These are phyloP conservation scores for Debaryomycetaceae sp. DNA, from an alignment of 1,139 yeast genomes.

Conservation along the genomic window DNA sequence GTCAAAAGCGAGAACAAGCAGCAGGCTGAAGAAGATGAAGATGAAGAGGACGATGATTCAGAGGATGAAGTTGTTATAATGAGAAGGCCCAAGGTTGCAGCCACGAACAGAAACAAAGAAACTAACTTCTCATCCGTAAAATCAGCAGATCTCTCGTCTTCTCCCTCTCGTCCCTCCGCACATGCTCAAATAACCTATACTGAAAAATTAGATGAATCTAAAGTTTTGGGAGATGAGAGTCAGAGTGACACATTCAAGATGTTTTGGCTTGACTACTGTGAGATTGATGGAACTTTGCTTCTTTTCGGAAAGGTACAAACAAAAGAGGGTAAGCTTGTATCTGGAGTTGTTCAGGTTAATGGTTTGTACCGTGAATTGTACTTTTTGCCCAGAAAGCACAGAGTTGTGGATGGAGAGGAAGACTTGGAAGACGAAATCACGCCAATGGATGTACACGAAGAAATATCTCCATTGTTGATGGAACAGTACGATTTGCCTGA, in stretches of 20 bases:
- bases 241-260: slow-evolving; percentile 54
- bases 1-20: slow-evolving; percentile 3
- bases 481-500: slow-evolving; percentile 59
- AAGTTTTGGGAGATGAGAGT: slow-evolving; percentile 36
- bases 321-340: slow-evolving; percentile 55
- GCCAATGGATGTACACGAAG: slow-evolving; percentile 72
- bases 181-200: slow-evolving; percentile 24
- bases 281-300: slow-evolving; percentile 64
- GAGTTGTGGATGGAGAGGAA: slow-evolving; percentile 36
- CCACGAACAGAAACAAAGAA: slow-evolving; percentile 21
- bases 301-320: slow-evolving; percentile 82
- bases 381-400: slow-evolving; percentile 64
- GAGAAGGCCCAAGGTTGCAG: slow-evolving; percentile 43
- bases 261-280: slow-evolving; percentile 91
- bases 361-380: slow-evolving; percentile 71
- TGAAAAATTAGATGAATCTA: slow-evolving; percentile 45
- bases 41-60: slow-evolving; percentile 30
- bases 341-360: slow-evolving; percentile 75
- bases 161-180: slow-evolving; percentile 18
- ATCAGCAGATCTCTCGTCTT: slow-evolving; percentile 17
- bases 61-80: slow-evolving; percentile 54
- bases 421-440: slow-evolving; percentile 39
- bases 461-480: slow-evolving; percentile 63
- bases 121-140: slow-evolving; percentile 20
- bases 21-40: slow-evolving; percentile 11